Evolutionary conservation across 768 basidiomycete genomes (phyloP).

Genomic region (Suillus alpinus): DNA sequence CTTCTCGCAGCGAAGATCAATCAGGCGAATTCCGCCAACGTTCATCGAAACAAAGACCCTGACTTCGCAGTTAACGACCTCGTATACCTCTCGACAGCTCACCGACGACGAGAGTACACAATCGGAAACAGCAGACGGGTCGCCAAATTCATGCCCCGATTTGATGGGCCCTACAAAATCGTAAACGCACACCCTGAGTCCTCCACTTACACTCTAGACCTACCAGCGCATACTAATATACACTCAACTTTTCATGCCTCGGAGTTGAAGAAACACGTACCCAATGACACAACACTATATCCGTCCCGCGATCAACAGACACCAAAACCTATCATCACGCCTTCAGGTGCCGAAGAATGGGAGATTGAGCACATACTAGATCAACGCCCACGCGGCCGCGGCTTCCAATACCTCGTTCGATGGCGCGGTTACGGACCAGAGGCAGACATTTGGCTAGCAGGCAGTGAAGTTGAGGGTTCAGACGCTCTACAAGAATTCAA

Average conservation of each 20-base stretch:
- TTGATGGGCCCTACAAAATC: constrained; percentile 16
- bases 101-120: constrained; percentile 7
- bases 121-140: constrained; percentile 5
- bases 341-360: constrained; percentile 11
- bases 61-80: constrained; percentile 8
- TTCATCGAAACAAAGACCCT: neutral
- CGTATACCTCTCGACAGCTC: neutral
- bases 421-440: constrained; percentile 32
- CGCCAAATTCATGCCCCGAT: constrained; percentile 18
- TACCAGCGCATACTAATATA: constrained; percentile 10
- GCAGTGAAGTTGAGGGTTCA: constrained; percentile 19
- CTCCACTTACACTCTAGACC: constrained; percentile 15
- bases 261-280: constrained; percentile 2
- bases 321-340: constrained; percentile 11
- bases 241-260: constrained; percentile 15
- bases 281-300: constrained; percentile 14
- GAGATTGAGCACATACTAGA: constrained; percentile 16
- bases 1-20: constrained; percentile 29
- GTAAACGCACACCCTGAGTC: neutral
- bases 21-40: constrained; percentile 19
- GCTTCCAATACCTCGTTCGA: constrained; percentile 17
- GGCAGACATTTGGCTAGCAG: constrained; percentile 28
- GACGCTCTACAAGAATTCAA: constrained; percentile 18
- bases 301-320: constrained; percentile 3
- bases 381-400: neutral